Evolutionary conservation across 257 asterid genomes (phyloP), one percentile per base, ranked within the genome.

Genomic region (Capsicum chinense): DNA sequence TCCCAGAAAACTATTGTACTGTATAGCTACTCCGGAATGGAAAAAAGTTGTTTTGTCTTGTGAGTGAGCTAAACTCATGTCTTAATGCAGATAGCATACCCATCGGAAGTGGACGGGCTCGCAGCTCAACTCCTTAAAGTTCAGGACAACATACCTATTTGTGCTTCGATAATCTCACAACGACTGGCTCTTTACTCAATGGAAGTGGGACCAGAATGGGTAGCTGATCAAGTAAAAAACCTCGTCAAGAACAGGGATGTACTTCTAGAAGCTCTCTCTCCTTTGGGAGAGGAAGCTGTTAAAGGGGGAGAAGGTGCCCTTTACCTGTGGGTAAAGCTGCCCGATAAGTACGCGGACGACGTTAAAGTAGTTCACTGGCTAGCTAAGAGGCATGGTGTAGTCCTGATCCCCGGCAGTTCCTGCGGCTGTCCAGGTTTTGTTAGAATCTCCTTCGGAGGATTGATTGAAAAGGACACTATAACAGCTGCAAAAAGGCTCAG

Each of bases 281-380:
- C 99, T 3, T 83, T 97, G 83, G 99, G 99, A n/a, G 79, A 87
- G 37, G 93, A 85, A 4, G 91, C 98, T 0, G 94, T 95, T 67
- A 93, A 86, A 85, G 99, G 99, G 17, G 99, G 99, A 54, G 99
- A 97, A 89, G 99, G 99, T 1, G 98, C 99, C 0, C 94, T 97
- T 26, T 97, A 97, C 90, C 85, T 97, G 87, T 97, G 99, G 99
- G 99, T 93, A 7, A 95, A 93, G 86, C 97, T 95, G 44, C 98
- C 98, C 0, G 94, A 92, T 2, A 66, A 84, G 33, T 84, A 87
- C 64, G 10, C 56, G 0, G 90, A 95, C 7, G 98, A 97, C 90
- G 90, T 90, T 85, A 90, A 91, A 83, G 97, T 95, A 1, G 98
- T 97, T 1, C 91, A 86, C 48, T 97, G 99, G 99, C 88, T 97